These are phyloP conservation scores for Onygena corvina DNA, from an alignment of 2,329 filamentous ascomycete genomes.

Conservation along the genomic window DNA sequence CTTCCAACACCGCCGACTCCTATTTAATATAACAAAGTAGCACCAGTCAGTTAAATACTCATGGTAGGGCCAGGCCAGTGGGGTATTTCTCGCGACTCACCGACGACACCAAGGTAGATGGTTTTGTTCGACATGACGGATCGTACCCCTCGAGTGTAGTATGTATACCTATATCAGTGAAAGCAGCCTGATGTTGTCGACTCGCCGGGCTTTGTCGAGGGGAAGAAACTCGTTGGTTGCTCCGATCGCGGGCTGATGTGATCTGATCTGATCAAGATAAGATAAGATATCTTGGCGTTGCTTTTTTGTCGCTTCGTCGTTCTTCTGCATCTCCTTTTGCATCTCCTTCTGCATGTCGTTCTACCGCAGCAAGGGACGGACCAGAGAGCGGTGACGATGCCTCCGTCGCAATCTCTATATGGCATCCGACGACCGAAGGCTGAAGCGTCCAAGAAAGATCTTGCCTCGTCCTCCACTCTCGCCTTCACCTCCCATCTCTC, in stretches of 20 bases:
- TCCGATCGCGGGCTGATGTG: not conserved
- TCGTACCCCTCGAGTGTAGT: too few species aligned
- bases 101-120: constrained; percentile 35
- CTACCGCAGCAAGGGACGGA: not conserved
- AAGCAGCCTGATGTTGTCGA: constrained; percentile 30
- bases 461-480: constrained; percentile 58
- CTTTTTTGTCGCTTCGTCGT: not conserved
- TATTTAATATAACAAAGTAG: constrained; percentile 30
- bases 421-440: constrained; percentile 61
- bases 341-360: not conserved
- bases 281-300: not conserved
- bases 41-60: not conserved
- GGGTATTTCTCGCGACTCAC: constrained; percentile 19
- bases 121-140: constrained; percentile 24
- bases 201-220: constrained; percentile 16
- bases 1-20: constrained; percentile 89
- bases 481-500: constrained; percentile 83
- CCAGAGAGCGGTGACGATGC: not conserved
- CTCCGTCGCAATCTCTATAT: constrained; percentile 45
- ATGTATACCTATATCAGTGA: too few species aligned
- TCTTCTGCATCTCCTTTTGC: not conserved
- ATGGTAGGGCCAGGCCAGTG: not conserved
- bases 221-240: not conserved
- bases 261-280: constrained; percentile 8
- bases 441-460: constrained; percentile 46